Base-by-base conservation (phyloP, 371 early-diverging fungal genomes). In the Rhizomucor miehei region DNA sequence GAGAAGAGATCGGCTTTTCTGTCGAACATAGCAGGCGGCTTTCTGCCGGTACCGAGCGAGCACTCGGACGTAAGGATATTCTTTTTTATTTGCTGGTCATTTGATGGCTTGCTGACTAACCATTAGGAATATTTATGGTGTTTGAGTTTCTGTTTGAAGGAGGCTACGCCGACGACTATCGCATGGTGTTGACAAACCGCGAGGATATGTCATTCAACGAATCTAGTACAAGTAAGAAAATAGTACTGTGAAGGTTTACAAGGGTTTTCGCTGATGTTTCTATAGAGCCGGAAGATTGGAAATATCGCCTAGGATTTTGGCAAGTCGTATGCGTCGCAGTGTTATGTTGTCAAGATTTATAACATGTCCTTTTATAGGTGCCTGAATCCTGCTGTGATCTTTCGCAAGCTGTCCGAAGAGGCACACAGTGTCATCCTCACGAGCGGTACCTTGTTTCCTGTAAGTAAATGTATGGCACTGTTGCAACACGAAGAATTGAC, bases 401-500 rank as follows among this genome's bases (percentile, higher is more conserved):
- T 89, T 57, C 60, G 57, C 6, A 67, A 79, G 19, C 63, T 89
- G 20, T 56, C 77, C 1, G 47, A 64, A 11, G 19, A 53, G 3
- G 62, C 82, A 1, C 72, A 77, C 8, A 86, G 91, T 0, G 74
- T 94, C 20, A 75, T 90, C n/a, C 67, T 94, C 14, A 86, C 92
- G 1, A 90, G 91, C 62, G 94, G 94, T 12, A 94, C 94, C 1
- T 75, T 94, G n/a, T 84, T 90, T 2, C 94, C 94, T 0, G 81
- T 73, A 60, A 60, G 72, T 38, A 10, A 9, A 38, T 9, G 9
- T n/a, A n/a, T n/a, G n/a, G n/a, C n/a, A n/a, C n/a, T n/a, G n/a
- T n/a, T n/a, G n/a, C n/a, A 10, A 14, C 14, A 38, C 14, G 38
- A 9, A 38, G n/a, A 6, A 47, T 14, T 47, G 13, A 8, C 13